These are phyloP conservation scores for Diplodia seriata DNA, from an alignment of 2,329 filamentous ascomycete species.

Conservation along the genomic window DNA sequence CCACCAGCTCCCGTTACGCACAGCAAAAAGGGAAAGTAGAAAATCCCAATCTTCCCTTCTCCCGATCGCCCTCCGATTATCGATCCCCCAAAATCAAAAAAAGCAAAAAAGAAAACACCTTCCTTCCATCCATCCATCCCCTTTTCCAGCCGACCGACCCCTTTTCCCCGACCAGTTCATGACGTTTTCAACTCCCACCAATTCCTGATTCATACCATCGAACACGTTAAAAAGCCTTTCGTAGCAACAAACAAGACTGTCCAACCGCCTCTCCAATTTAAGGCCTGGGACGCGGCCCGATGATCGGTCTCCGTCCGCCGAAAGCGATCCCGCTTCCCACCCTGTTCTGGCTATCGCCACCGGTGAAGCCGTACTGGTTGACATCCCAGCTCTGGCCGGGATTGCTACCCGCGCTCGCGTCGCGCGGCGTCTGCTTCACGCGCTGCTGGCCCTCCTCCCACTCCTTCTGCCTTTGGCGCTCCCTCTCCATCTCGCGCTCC, in stretches of 20 bases:
- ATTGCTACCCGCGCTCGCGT: conserved; percentile 66
- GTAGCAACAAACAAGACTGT: background rate
- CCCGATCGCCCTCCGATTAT: background rate
- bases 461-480: conserved; percentile 76
- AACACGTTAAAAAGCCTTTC: background rate
- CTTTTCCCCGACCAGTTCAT: background rate
- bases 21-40: background rate
- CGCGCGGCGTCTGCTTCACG: conserved; percentile 62
- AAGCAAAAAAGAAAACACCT: no score
- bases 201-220: background rate
- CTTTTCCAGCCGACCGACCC: background rate
- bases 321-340: conserved; percentile 67
- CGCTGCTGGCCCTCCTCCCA: conserved; percentile 79
- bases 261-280: background rate
- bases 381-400: conserved; percentile 79
- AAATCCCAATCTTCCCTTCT: background rate
- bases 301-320: conserved; percentile 75
- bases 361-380: conserved; percentile 77
- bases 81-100: no score
- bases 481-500: conserved; percentile 81
- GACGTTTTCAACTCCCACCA: background rate
- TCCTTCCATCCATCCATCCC: background rate
- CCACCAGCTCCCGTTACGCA: background rate
- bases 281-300: conserved; percentile 70
- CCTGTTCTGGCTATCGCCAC: conserved; percentile 76